phyloP scores from a whole-genome alignment of 306 rosid genomes.

The Castanea mollissima region DNA sequence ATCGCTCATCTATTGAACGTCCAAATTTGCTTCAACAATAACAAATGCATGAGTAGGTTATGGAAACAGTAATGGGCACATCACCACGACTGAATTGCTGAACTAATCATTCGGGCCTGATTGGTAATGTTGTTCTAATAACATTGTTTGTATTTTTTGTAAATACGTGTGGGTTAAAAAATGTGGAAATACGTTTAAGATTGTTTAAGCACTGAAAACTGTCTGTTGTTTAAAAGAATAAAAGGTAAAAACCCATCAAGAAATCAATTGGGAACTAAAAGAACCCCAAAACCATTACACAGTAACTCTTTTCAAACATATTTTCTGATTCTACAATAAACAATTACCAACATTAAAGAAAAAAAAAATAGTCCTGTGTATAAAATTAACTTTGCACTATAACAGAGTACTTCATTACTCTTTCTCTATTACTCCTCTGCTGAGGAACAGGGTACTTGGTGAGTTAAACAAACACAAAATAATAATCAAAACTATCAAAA shows the following conservation, averaged over 20 bases:
- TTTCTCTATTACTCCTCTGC: neutral
- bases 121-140: too few relatives aligned
- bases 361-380: neutral
- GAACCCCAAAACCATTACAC: neutral
- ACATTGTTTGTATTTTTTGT: too few relatives aligned
- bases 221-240: neutral
- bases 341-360: neutral
- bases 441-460: neutral
- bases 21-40: neutral
- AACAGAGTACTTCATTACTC: neutral
- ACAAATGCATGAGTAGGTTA: neutral
- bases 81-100: neutral
- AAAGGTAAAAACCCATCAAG: neutral
- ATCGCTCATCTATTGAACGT: neutral
- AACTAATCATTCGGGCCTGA: neutral
- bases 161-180: too few relatives aligned
- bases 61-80: neutral
- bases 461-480: neutral
- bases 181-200: too few relatives aligned
- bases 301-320: neutral
- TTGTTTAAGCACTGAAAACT: too few relatives aligned
- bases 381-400: neutral
- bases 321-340: neutral
- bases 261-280: neutral
- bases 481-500: neutral